Evolutionary conservation across 768 basidiomycete genomes (phyloP), one percentile per base, ranked within the genome.

Genomic region (Clavaria fumosa): DNA sequence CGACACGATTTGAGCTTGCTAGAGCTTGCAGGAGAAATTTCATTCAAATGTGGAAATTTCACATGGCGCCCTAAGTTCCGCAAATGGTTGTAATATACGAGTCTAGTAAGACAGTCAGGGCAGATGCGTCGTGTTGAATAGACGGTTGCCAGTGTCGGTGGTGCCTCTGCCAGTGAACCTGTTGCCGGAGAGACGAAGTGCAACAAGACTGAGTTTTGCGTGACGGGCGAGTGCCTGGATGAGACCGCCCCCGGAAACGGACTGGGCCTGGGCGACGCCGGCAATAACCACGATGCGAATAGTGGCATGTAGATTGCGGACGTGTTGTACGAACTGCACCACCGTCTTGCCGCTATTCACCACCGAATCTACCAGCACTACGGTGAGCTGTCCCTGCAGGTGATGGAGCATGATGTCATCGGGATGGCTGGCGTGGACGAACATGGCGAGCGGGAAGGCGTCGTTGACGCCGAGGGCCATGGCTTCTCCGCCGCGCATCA

Each of bases 401-500:
- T 46, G 48, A 23, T 46, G 40, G 24, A 14, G 12, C 23, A 38
- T 39, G 14, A 53, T 35, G 15, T 53, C 51, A 7, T 38, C 34
- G n/a, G 50, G 38, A 11, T 40, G 23, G 34, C 43, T 49, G 9
- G 48, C 48, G 41, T 53, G 51, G 26, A 51, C 42, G 31, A 50
- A 51, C 50, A 45, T 48, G 28, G 50, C 46, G 20, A 38, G 41
- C 6, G 37, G 43, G 18, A 51, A 31, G 27, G 42, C 48, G 7
- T 38, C 39, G 35, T 37, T 47, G 17, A 51, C 40, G 38, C 50
- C 42, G 5, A 38, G 28, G 19, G 50, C 51, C 48, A 53, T 47
- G 11, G 48, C 48, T 41, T 50, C 51, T 17, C 48, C 48, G 10
- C 50, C 51, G 30, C 48, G 51, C 51, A 53, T 49, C 1, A 49